Evolutionary conservation across 306 rosid species (phyloP), one percentile per base, ranked within the genome.

Genomic region (Cicer chorassanicum): DNA sequence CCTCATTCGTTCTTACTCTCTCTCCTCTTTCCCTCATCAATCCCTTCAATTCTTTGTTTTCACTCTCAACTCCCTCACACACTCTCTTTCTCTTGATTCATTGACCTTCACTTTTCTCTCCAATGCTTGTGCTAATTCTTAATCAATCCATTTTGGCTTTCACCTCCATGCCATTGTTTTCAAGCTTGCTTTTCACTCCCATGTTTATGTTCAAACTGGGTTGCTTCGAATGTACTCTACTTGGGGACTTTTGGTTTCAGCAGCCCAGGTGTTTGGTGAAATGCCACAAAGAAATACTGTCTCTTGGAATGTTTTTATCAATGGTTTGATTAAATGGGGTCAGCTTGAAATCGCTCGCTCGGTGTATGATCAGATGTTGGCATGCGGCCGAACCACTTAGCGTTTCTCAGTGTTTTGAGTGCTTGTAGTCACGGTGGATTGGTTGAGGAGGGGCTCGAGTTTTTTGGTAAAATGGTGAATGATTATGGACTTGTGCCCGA

Each of bases 401-500:
- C 95, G 0, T 87, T 86, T 56, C 69, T 91, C 59, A 80, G 92
- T 42, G 84, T 89, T 78, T 76, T 89, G 54, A 89, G 78, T 81
- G 95, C 88, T 21, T 91, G 95, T 67, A 87, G 95, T 72, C 95
- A 91, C 55, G 88, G 90, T 68, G 87, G 95, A 29, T 80, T 89
- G 67, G 79, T 91, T n/a, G 91, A 89, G 72, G 92, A 89, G 65
- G 95, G 95, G 63, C 81, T 87, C 38, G 72, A 78, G 61, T 84
- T 91, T 84, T 88, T 87, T 39, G 10, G 56, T 59, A 87, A 85
- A 79, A 87, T 91, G 97, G 83, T 87, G 13, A 62, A 43, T 15
- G 83, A 82, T 76, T 82, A 45, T 65, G 75, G 72, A 66, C 72
- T 89, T 60, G 72, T 69, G 59, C 88, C 89, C 1, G 86, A 87